Evolutionary conservation across 2,329 filamentous ascomycete genomes (phyloP).

Genomic region (Trichoderma arundinaceum): DNA sequence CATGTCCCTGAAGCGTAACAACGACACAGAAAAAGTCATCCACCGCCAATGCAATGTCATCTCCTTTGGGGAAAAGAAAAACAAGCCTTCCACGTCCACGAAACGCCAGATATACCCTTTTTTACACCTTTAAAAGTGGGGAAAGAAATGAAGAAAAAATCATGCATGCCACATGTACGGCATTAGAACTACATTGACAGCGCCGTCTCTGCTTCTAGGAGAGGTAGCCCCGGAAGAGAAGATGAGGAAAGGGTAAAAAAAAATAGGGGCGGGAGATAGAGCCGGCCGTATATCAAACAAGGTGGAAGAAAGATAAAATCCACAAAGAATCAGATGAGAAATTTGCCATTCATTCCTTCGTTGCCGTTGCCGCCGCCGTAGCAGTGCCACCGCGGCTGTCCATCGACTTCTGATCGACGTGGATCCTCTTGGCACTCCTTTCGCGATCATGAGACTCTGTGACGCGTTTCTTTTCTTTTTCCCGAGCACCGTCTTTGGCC

Average conservation of each 20-base stretch:
- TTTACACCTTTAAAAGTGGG: conserved; percentile 19
- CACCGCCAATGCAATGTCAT: conserved; percentile 4
- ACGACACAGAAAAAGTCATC: background rate
- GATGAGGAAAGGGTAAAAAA: background rate
- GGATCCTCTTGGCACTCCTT: conserved; percentile 45
- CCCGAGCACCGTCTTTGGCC: conserved; percentile 47
- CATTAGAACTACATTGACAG: conserved; percentile 17
- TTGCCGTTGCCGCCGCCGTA: background rate
- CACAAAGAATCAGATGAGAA: background rate
- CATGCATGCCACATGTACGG: conserved; percentile 10
- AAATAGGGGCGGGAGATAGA: background rate
- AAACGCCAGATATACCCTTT: conserved; percentile 30
- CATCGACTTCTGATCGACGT: conserved; percentile 40
- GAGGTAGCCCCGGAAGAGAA: no score
- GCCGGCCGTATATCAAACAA: conserved; percentile 13
- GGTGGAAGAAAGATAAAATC: background rate
- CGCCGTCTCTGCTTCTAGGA: background rate
- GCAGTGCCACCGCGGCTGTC: conserved; percentile 10
- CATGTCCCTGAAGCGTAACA: background rate
- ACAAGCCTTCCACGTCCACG: conserved; percentile 14
- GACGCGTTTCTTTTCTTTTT: conserved; percentile 50
- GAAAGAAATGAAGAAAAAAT: background rate
- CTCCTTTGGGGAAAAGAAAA: background rate
- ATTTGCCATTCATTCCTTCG: conserved; percentile 10
- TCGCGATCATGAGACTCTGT: conserved; percentile 42